Evolutionary conservation across 2,329 filamentous ascomycete species (phyloP), one percentile per base, ranked within the genome.

Genomic region (Neophaeococcomyces mojaviensis): DNA sequence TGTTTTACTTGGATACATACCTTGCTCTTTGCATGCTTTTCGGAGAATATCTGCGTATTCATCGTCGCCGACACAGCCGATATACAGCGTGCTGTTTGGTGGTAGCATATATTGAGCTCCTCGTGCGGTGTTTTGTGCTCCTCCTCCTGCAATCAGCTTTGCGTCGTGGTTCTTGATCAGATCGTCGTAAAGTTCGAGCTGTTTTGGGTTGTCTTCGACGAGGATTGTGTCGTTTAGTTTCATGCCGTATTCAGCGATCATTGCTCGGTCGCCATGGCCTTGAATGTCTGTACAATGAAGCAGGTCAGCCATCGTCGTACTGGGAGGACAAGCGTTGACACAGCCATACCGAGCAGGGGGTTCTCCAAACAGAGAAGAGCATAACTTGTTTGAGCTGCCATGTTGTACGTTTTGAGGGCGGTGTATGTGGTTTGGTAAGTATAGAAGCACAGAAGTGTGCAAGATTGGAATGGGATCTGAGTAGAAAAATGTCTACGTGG

Each of bases 141-240:
- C 92, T 62, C 92, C 92, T 56, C 92, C 92, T 45, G 92, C 88
- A 64, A 97, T 92, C 65, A 97, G 77, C 72, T 94, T 94, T 54
- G 90, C 90, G 60, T 92, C 81, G 71, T 82, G 87, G 77, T 92
- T 90, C 70, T 86, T 84, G 60, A 96, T 79, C 57, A 97, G 79
- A 63, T 98, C 92, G 65, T 97, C 89, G 69, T 88, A 98, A 63
- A 98, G 78, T 37, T 77, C 79, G 64, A 84, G 76, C 72, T 98
- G 92, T 42, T 57, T 48, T 44, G 51, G 49, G 24, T 28, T 28
- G 24, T 28, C 24, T 47, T 57, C 55, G 47, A 90, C 90, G 51
- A 98, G 86, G 67, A 98, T 96, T 60, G 92, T 92, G 68, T 98
- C 90, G 73, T 98, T 95, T 67, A 84, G 77, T 77, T 98, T 96